These are phyloP conservation scores for Epithele typhae DNA, from an alignment of 768 basidiomycete genomes.

Conservation along the genomic window DNA sequence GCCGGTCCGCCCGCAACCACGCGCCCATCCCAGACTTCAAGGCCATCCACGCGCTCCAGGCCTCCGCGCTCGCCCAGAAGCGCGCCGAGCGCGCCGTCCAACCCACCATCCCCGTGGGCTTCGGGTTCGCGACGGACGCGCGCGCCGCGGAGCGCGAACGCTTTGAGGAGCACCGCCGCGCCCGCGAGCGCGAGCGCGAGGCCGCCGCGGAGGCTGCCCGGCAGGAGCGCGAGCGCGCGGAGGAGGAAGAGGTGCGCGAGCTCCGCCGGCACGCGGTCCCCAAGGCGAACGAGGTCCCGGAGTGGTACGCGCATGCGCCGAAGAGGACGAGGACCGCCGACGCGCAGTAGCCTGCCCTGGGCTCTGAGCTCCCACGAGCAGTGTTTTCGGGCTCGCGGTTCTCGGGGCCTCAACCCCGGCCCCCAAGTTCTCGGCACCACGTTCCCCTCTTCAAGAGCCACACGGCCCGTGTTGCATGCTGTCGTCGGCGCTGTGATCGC, in stretches of 20 bases:
- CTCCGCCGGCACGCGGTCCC: constrained; percentile 60
- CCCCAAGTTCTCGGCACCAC: no score
- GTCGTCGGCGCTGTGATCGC: no score
- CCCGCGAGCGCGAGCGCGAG: constrained; percentile 52
- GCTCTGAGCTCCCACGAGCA: constrained; percentile 14
- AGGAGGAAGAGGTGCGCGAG: constrained; percentile 58
- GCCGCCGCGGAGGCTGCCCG: constrained; percentile 42
- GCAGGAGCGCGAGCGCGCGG: constrained; percentile 45
- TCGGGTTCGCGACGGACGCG: constrained; percentile 48
- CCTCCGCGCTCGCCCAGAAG: constrained; percentile 23
- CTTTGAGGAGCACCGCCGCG: constrained; percentile 56
- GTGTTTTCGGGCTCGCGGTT: no score
- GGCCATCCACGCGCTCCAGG: constrained; percentile 47
- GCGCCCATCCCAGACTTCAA: constrained; percentile 50
- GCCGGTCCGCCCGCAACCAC: no score
- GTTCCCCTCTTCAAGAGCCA: no score
- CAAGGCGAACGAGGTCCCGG: constrained; percentile 67
- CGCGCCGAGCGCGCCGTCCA: constrained; percentile 38
- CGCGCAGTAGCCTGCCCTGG: constrained; percentile 2
- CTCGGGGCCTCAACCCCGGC: no score
- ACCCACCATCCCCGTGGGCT: constrained; percentile 44
- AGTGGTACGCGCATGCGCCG: constrained; percentile 72
- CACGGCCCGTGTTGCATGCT: no score
- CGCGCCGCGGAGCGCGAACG: constrained; percentile 58
- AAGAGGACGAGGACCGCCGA: constrained; percentile 38